Percentiles rank a stretch among this genome's conserved stretches.
phyloP scores from a whole-genome alignment of 805 yeast species.

The Lipomyces sp. region DNA sequence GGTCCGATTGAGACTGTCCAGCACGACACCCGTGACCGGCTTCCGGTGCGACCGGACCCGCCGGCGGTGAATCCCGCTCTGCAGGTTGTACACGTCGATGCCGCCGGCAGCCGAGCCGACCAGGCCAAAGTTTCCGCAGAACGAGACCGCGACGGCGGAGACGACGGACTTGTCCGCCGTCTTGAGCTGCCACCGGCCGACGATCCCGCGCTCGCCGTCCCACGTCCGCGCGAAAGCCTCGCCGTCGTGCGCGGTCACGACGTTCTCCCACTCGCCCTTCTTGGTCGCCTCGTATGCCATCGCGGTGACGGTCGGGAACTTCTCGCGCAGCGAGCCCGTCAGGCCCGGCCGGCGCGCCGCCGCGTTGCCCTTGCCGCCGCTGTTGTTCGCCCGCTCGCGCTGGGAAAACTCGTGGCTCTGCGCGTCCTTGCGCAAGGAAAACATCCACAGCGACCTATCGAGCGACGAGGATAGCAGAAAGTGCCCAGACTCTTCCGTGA shows the following conservation, averaged over 20 bases:
- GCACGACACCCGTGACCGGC: conserved; percentile 81
- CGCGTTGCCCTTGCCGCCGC: conserved; percentile 31
- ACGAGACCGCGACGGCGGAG: conserved; percentile 73
- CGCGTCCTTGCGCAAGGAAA: conserved; percentile 91
- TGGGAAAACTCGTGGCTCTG: conserved; percentile 94
- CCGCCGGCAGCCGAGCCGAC: conserved; percentile 87
- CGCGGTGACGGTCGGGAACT: conserved; percentile 66
- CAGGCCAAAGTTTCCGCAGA: conserved; percentile 92
- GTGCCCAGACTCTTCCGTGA: conserved; percentile 80
- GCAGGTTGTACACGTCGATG: conserved; percentile 81
- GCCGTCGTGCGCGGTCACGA: conserved; percentile 82
- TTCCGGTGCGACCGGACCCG: conserved; percentile 52
- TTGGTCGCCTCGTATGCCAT: conserved; percentile 32
- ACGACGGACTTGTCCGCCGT: conserved; percentile 79
- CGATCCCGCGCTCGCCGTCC: conserved; percentile 73
- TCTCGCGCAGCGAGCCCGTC: conserved; percentile 45
- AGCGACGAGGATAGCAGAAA: conserved; percentile 80
- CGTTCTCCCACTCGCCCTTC: conserved; percentile 69
- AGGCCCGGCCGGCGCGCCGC: conserved; percentile 38
- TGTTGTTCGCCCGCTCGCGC: conserved; percentile 46
- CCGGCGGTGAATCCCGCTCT: conserved; percentile 80
- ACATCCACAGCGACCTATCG: conserved; percentile 85
- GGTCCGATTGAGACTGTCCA: conserved; percentile 86
- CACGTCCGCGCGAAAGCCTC: conserved; percentile 86
- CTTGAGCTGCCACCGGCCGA: conserved; percentile 66